Evolutionary conservation across 345 rosid genomes (phyloP), one percentile per base, ranked within the genome.

Genomic region (Jatropha curcas): DNA sequence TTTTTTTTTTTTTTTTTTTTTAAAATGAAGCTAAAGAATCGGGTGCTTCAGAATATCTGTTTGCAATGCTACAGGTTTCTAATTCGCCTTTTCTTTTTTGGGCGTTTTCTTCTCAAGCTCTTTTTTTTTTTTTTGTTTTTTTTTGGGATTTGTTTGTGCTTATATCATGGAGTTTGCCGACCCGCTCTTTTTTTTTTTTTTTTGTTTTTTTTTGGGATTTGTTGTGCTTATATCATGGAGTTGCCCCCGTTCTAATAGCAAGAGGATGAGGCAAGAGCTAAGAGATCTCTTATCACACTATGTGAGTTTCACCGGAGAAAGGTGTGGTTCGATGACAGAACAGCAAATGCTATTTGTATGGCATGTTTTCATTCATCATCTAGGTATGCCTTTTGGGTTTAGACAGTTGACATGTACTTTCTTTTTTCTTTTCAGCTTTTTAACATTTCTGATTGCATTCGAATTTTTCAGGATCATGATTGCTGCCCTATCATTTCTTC

Each of bases 241-340:
- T 33, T 78, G 16, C 14, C 71, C 71, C 2, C 62, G 68, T 60
- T 67, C 63, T 80, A 61, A 31, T 79, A 90, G 98, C 86, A 82
- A 86, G 98, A 89, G 66, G 92, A 95, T 79, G 98, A 92, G 82
- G 73, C 84, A 13, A 83, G 77, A 73, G 94, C 97, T 5, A 95
- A 85, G 82, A 88, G 97, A 78, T 73, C 94, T 0, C 94, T 95
- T 67, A 73, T 83, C 63, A 88, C 91, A 0, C 76, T 95, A 12
- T 88, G 97, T 37, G 96, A 86, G 72, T 92, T 92, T 76, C 97
- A 86, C 58, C 78, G 92, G 68, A 89, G 86, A 79, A 91, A 88
- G 81, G 89, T 90, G 28, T 95, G 99, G 99, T 84, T 86, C 74
- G 90, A 95, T 74, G 96, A 91, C 14, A 90, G 96, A 84, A 91